Evolutionary conservation across 2,329 filamentous ascomycete species (phyloP), one percentile per base, ranked within the genome.

Genomic region (Trichoderma koningii): DNA sequence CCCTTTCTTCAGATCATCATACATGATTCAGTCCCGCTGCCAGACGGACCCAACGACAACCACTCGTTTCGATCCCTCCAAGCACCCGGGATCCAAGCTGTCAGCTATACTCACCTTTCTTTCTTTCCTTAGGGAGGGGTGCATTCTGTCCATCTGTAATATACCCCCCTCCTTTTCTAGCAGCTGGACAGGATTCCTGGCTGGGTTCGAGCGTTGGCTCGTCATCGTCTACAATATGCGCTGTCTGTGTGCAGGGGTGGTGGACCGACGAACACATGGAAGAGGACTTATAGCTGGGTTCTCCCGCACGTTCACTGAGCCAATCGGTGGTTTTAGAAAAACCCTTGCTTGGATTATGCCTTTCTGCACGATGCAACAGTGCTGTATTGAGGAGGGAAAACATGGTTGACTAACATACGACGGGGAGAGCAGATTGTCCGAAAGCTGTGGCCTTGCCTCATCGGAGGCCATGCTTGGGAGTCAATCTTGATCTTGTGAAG

Each of bases 391-490:
- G 12, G 5, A 38, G 34, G 5, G 12, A 14, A 14, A 9, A 30
- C 1, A 38, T 45, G 47, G 57, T 38, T 61, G 47, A 26, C 38
- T 44, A 61, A 42, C 42, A 61, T 61, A 51, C 57, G 17, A 42
- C 30, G 34, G 34, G 34, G 5, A 14, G 12, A 38, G 12, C 10
- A 38, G 34, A 10, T 10, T 38, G 34, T 3, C 34, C 34, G 34
- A 38, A 38, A 38, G 34, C 34, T 34, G 30, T 34, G 28, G 7
- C 28, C 28, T 28, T 28, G 28, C 28, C 28, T 28, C 7, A 7
- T 7, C 30, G 30, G 9, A 38, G 14, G 9, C 34, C 34, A 38
- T 12, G 12, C 5, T 38, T 2, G 10, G 12, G 3, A 14, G 9
- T 38, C 34, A 38, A 38, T 38, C 34, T 38, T 38, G 34, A 38